Percentiles rank a stretch among this genome's conserved stretches.
Evolutionary conservation across 2,329 filamentous ascomycete species (phyloP).

Genomic region (Neofusicoccum parvum): DNA sequence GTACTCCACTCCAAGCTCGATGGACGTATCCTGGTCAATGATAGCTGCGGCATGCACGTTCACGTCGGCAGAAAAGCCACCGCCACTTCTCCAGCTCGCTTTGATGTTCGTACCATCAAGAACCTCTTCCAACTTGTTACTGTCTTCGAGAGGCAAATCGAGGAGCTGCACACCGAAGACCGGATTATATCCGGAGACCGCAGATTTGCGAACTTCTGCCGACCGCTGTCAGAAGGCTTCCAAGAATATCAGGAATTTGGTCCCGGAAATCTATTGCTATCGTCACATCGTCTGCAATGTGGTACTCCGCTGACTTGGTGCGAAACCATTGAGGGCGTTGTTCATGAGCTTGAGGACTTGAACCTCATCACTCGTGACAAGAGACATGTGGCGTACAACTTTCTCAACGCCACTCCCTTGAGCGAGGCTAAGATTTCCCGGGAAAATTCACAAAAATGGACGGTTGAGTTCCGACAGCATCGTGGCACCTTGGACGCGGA

Average conservation of each 20-base stretch:
- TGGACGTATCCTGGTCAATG: background rate
- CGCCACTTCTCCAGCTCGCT: slow-evolving; percentile 28
- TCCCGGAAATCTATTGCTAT: no score
- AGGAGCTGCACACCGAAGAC: slow-evolving; percentile 28
- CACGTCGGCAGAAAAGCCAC: slow-evolving; percentile 29
- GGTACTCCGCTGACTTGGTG: background rate
- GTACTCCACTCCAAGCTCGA: background rate
- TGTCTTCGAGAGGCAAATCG: slow-evolving; percentile 32
- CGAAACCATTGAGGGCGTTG: background rate
- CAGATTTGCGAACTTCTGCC: background rate
- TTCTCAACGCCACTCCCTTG: no score
- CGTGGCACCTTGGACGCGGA: slow-evolving; percentile 27
- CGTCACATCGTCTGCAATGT: no score
- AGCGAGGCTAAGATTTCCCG: background rate
- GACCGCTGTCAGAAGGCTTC: background rate
- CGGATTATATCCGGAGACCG: slow-evolving; percentile 7
- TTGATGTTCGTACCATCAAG: slow-evolving; percentile 26
- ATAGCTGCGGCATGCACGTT: slow-evolving; percentile 30
- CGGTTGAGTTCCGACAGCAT: slow-evolving; percentile 36
- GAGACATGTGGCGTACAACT: no score
- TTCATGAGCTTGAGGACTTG: background rate
- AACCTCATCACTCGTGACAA: background rate
- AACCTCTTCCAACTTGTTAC: slow-evolving; percentile 30
- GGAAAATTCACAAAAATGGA: slow-evolving; percentile 15
- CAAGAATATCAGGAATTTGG: no score